Evolutionary conservation across 1,139 yeast species (phyloP).

Genomic region (Neolecta irregularis): DNA sequence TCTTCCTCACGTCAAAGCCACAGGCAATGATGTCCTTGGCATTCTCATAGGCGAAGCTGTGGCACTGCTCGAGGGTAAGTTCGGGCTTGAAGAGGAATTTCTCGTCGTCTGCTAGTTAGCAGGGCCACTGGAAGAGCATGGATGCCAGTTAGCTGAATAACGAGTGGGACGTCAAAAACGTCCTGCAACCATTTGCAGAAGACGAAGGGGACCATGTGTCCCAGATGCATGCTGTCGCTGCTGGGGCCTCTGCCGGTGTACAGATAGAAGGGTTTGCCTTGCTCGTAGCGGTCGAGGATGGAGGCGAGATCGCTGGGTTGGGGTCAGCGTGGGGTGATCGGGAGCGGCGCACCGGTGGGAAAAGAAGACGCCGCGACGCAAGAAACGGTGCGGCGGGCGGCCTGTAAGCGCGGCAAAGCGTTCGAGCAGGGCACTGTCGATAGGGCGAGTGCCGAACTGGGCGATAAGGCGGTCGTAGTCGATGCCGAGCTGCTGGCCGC

Average conservation of each 20-base stretch:
- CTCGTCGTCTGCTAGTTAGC: constrained; percentile 55
- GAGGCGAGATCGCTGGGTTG: constrained; percentile 40
- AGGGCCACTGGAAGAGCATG: background rate
- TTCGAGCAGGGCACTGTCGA: constrained; percentile 52
- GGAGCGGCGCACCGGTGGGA: constrained; percentile 42
- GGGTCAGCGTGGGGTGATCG: background rate
- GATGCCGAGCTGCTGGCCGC: constrained; percentile 74
- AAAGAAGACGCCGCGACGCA: constrained; percentile 84
- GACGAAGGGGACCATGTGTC: constrained; percentile 89
- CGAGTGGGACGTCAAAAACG: constrained; percentile 92
- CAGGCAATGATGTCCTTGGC: constrained; percentile 89
- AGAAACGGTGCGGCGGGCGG: constrained; percentile 77
- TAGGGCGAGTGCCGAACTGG: constrained; percentile 74
- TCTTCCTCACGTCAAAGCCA: constrained; percentile 87
- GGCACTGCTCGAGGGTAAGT: constrained; percentile 77
- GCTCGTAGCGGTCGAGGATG: constrained; percentile 79
- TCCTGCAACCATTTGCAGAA: constrained; percentile 98
- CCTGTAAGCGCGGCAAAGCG: constrained; percentile 78
- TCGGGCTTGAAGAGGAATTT: constrained; percentile 88
- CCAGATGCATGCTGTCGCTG: constrained; percentile 87
- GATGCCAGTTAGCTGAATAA: constrained; percentile 60
- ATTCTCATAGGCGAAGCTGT: constrained; percentile 58
- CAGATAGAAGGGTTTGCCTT: constrained; percentile 85
- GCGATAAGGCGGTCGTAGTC: constrained; percentile 77
- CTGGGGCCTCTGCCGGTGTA: constrained; percentile 99